Evolutionary conservation across 164 flowering plant species (phyloP).

Genomic region (Taxillus chinensis): DNA sequence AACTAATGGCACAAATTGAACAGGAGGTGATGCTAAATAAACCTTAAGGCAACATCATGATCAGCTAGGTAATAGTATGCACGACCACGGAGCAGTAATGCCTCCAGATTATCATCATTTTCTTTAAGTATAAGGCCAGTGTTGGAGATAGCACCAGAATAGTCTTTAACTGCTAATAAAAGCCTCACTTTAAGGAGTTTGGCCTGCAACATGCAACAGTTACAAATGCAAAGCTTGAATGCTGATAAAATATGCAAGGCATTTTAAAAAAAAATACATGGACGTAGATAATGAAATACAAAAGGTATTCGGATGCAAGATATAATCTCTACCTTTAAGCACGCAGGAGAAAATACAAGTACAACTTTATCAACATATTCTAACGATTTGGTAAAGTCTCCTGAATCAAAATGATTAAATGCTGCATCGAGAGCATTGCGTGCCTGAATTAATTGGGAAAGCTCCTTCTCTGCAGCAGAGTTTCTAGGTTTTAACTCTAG

Average conservation of each 20-base stretch:
- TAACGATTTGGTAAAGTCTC: conserved; percentile 60
- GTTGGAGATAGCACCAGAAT: conserved; percentile 69
- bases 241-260: neutral
- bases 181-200: conserved; percentile 67
- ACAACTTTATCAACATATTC: conserved; percentile 84
- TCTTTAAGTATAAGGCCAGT: conserved; percentile 83
- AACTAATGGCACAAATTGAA: neutral
- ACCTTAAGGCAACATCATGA: conserved; percentile 94
- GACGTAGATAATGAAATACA: neutral
- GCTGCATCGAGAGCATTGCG: conserved; percentile 66
- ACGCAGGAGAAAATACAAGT: conserved; percentile 88
- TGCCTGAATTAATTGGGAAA: conserved; percentile 76
- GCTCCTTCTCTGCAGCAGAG: conserved; percentile 76
- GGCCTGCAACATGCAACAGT: conserved; percentile 41
- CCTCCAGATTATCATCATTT: conserved; percentile 82
- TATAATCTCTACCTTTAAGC: conserved; percentile 48
- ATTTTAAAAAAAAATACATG: neutral
- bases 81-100: conserved; percentile 81
- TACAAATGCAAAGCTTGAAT: neutral
- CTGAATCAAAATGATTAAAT: conserved; percentile 46
- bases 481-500: conserved; percentile 69
- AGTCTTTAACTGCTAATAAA: conserved; percentile 63
- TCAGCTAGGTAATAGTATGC: conserved; percentile 95
- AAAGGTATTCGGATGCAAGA: neutral
- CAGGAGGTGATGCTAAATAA: conserved; percentile 6